Percentiles rank a stretch among this genome's conserved stretches.
Evolutionary conservation across 1,284 basidiomycete genomes (phyloP).

Genomic region (Thecaphora frezii): DNA sequence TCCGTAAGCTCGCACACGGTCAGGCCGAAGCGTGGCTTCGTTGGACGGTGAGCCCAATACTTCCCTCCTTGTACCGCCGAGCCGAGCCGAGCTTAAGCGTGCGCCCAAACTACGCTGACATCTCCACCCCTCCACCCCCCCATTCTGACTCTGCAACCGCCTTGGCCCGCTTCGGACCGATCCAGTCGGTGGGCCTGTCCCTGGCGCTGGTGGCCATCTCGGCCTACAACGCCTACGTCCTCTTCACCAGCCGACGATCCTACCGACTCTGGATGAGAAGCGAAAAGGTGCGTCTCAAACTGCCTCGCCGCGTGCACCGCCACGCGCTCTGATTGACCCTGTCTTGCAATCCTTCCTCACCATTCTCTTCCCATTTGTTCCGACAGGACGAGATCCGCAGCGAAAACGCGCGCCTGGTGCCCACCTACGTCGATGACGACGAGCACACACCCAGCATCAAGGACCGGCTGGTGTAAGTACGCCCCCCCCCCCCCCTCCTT

Average conservation of each 20-base stretch:
- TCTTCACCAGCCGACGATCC: slow-evolving; percentile 29
- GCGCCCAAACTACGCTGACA: too few species aligned
- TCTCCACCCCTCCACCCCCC: too few species aligned
- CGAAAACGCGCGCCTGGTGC: slow-evolving; percentile 9
- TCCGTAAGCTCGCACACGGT: not conserved
- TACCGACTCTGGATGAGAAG: slow-evolving; percentile 22
- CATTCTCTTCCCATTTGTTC: too few species aligned
- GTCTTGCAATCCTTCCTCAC: too few species aligned
- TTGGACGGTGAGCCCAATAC: not conserved
- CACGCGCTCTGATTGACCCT: too few species aligned
- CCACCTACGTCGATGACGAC: slow-evolving; percentile 3
- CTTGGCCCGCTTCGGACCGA: too few species aligned
- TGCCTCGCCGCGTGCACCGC: too few species aligned
- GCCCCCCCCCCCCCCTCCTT: too few species aligned
- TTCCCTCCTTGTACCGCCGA: slow-evolving; percentile 3
- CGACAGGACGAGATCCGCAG: slow-evolving; percentile 3
- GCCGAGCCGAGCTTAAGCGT: not conserved
- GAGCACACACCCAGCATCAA: not conserved
- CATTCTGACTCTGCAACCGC: too few species aligned
- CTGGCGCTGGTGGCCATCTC: slow-evolving; percentile 17
- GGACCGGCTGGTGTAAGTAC: not conserved
- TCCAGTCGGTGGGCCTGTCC: slow-evolving; percentile 13
- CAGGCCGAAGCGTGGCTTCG: slow-evolving; percentile 1
- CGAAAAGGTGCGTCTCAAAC: not conserved
- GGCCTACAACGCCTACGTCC: slow-evolving; percentile 31